These are phyloP conservation scores for Immersiella caudata DNA, from an alignment of 495 filamentous ascomycete genomes.

Conservation along the genomic window DNA sequence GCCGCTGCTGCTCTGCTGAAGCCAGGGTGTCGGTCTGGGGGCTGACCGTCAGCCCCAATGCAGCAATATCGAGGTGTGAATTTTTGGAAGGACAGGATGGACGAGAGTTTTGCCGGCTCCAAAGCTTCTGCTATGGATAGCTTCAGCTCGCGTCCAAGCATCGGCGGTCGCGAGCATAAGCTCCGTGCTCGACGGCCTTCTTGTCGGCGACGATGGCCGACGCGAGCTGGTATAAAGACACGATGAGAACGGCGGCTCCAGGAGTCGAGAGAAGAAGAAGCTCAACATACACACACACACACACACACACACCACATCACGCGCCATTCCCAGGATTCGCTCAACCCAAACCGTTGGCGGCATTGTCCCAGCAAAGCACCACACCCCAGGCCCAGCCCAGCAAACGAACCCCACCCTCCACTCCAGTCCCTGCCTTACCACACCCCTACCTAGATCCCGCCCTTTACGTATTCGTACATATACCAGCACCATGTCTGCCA, in stretches of 20 bases:
- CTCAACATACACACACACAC: background rate
- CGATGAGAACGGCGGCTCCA: background rate
- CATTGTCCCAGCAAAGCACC: background rate
- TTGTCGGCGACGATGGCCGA: background rate
- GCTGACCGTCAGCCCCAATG: background rate
- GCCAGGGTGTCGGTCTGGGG: background rate
- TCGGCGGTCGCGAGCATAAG: conserved; percentile 2
- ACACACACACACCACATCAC: conserved; percentile 1
- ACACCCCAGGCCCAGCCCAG: background rate
- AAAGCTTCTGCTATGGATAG: background rate
- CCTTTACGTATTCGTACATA: conserved; percentile 15
- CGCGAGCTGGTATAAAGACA: background rate
- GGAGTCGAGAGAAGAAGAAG: background rate
- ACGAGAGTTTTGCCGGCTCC: conserved; percentile 5
- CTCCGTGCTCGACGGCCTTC: background rate
- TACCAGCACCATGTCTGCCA: conserved; percentile 18
- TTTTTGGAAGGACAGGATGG: conserved; percentile 7
- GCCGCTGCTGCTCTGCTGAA: no score
- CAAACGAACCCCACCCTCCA: background rate
- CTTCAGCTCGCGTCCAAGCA: background rate
- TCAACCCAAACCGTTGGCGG: background rate
- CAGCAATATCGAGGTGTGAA: conserved; percentile 12
- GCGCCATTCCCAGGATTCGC: conserved; percentile 15
- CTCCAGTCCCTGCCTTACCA: background rate
- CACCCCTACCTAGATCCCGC: background rate